Conservation (phyloP, 225 moss, liverwort and hornwort genomes). For the Neckera pumila region DNA sequence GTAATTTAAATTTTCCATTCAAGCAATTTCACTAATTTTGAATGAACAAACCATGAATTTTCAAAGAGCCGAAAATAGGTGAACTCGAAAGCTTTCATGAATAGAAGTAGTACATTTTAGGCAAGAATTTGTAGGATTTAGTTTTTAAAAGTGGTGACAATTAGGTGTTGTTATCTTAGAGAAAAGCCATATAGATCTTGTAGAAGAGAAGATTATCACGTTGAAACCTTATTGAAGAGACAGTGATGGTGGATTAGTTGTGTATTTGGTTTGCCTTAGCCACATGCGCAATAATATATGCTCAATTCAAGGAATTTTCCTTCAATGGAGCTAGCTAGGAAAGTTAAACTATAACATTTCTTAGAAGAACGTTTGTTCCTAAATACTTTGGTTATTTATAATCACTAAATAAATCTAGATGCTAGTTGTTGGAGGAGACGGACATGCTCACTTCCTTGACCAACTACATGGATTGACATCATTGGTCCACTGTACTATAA, state of each 20-base stretch:
- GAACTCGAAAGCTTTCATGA: rapidly evolving
- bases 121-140: rapidly evolving
- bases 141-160: background rate
- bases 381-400: background rate
- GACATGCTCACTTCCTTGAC: no score
- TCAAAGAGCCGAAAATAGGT: background rate
- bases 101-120: rapidly evolving
- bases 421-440: no score
- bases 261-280: rapidly evolving
- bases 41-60: no score
- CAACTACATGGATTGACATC: no score
- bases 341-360: rapidly evolving
- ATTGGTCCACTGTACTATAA: no score
- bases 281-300: no score
- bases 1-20: background rate
- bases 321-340: rapidly evolving
- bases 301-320: rapidly evolving
- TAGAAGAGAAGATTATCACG: rapidly evolving
- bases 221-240: background rate
- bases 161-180: background rate
- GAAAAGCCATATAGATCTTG: no score
- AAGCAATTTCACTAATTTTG: no score
- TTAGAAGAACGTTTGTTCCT: rapidly evolving
- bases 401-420: no score
- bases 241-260: background rate